Evolutionary conservation across 257 asterid genomes (phyloP), one percentile per base, ranked within the genome.

Genomic region (Hygrophila difformis): DNA sequence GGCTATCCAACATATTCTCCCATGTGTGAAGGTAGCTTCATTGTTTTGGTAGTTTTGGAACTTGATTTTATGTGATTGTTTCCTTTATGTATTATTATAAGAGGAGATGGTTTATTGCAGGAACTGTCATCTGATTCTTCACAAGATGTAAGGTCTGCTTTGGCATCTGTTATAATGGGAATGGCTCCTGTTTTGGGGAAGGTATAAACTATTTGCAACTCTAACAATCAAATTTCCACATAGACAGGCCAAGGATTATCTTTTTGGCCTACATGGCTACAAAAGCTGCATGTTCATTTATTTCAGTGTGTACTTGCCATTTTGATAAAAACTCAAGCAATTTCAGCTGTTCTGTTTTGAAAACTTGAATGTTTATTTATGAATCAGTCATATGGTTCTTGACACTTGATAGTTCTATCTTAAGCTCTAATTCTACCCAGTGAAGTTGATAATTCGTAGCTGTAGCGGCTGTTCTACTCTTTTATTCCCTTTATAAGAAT

Each of bases 161-260:
- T 87, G 85, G 97, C 97, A 48, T 87, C 97, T 12, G 93, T 87
- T 35, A 87, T 87, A 39, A 87, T 87, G 97, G 97, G 97, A 56
- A 87, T 87, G 95, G 95, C 97, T 74, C 95, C 97, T 23, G 84
- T 87, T 33, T 61, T 87, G 60, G 97, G 93, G 24, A 87, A 87
- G 93, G 97, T 87, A 49, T 53, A 39, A 21, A 21, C 5, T 12
- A 4, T 14, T 49, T 26, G 4, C 8, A 33, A 33, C 37, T 33
- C 12, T 9, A 31, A 33, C 3, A 33, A 5, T 33, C 37, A 33
- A 4, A 33, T 5, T 33, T 33, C 12, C 12, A 33, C 12, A 33
- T 33, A 6, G 37, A 10, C 8, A 3, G 31, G 7, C 8, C 8
- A 8, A 9, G 6, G 37, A 26, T 26, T 26, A 5, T 26, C 1